A percentile compares a stretch with the other conserved stretches of the same genome.
phyloP scores from a whole-genome alignment of 352 stramenopile species.

The Globisporangium parvum region DNA sequence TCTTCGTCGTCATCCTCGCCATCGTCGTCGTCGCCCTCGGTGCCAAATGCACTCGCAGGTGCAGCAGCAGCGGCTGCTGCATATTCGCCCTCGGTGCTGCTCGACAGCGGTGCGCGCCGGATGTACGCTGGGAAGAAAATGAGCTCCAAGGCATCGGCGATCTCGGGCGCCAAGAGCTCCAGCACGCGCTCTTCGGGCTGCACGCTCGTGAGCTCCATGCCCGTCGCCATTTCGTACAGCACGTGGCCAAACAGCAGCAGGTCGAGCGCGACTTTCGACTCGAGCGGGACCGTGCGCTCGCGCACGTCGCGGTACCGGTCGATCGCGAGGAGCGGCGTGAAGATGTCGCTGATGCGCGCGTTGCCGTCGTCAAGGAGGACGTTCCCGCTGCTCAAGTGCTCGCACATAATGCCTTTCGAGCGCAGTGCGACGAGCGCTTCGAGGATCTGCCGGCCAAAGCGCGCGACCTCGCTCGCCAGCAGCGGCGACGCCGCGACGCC shows the following conservation, averaged over 20 bases:
- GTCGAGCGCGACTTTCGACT: conserved; percentile 63
- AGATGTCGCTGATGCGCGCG: conserved; percentile 57
- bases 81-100: neutral
- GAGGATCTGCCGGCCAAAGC: conserved; percentile 54
- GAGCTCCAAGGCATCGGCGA: conserved; percentile 45
- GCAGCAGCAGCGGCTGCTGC: neutral
- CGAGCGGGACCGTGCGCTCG: conserved; percentile 50
- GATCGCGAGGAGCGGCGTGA: conserved; percentile 50
- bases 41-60: neutral
- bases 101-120: neutral
- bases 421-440: conserved; percentile 47
- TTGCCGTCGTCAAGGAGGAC: conserved; percentile 57
- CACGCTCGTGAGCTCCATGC: conserved; percentile 38
- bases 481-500: conserved; percentile 30
- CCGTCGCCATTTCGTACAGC: conserved; percentile 75
- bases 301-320: conserved; percentile 50
- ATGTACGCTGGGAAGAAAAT: conserved; percentile 41
- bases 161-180: conserved; percentile 40
- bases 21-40: neutral
- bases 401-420: conserved; percentile 57
- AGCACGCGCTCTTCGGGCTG: conserved; percentile 43
- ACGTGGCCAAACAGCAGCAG: conserved; percentile 64
- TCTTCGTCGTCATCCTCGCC: neutral
- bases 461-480: conserved; percentile 39
- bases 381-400: conserved; percentile 61